Evolutionary conservation across 768 basidiomycete species (phyloP).

Genomic region (Vararia minispora): DNA sequence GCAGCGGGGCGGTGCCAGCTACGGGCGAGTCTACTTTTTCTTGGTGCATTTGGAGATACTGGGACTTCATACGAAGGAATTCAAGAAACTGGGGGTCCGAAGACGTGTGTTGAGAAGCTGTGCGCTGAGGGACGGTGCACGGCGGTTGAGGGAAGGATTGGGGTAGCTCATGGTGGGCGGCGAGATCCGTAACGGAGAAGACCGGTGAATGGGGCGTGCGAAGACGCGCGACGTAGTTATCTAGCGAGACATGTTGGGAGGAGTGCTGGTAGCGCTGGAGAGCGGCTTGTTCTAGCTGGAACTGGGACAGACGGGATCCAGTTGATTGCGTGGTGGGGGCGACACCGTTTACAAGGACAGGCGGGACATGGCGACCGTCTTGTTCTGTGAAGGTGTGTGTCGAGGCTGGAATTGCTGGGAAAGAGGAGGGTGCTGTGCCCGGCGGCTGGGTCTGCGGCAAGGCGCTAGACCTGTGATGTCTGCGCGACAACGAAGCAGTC

Average conservation of each 20-base stretch:
- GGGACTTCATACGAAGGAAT: not conserved
- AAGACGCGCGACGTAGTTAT: constrained; percentile 41
- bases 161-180: constrained; percentile 73
- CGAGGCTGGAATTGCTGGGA: constrained; percentile 42
- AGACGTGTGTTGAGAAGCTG: constrained; percentile 23
- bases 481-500: constrained; percentile 31
- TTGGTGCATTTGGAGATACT: not conserved
- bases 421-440: constrained; percentile 21
- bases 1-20: constrained; percentile 13
- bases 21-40: constrained; percentile 8
- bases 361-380: constrained; percentile 39
- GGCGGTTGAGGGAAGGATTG: constrained; percentile 59
- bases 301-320: constrained; percentile 23
- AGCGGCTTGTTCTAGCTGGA: too few relatives aligned
- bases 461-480: constrained; percentile 39
- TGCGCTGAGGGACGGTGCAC: constrained; percentile 39
- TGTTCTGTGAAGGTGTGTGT: constrained; percentile 19
- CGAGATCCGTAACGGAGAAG: constrained; percentile 57
- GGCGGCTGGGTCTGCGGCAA: constrained; percentile 32
- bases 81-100: constrained; percentile 15
- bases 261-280: too few relatives aligned
- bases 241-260: constrained; percentile 50
- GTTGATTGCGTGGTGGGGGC: constrained; percentile 24
- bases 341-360: constrained; percentile 31
- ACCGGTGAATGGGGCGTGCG: constrained; percentile 52